phyloP scores from a whole-genome alignment of 768 basidiomycete species.

The Leccinum disarticulatum region DNA sequence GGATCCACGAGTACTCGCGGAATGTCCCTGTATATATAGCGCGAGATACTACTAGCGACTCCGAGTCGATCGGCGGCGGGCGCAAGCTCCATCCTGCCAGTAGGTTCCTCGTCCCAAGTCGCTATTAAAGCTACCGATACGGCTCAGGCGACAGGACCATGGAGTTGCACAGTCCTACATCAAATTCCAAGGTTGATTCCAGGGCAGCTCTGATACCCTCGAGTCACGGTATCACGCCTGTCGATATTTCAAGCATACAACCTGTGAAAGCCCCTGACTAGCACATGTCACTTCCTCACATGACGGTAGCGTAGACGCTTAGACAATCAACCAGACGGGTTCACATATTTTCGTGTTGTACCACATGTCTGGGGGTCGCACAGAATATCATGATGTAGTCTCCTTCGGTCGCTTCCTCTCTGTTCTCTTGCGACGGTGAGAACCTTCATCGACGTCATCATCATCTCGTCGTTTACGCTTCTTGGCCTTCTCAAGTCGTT shows the following conservation, averaged over 20 bases:
- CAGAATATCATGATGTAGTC: slow-evolving; percentile 6
- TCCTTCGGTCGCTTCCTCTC: slow-evolving; percentile 17
- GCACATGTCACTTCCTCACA: slow-evolving; percentile 4
- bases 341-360: neutral
- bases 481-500: slow-evolving; percentile 31
- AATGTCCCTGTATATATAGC: neutral
- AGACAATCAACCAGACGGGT: neutral
- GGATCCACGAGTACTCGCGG: neutral
- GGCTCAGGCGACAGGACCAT: neutral
- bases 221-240: neutral
- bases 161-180: neutral
- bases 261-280: neutral
- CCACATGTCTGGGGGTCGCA: neutral
- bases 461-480: slow-evolving; percentile 31
- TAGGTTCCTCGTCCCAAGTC: neutral
- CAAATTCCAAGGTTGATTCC: neutral
- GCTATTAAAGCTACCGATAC: neutral
- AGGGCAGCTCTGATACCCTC: neutral
- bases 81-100: neutral
- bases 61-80: neutral
- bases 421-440: slow-evolving; percentile 9
- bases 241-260: neutral
- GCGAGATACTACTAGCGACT: neutral
- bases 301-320: neutral
- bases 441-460: slow-evolving; percentile 6